These are phyloP conservation scores for Camelina laxa DNA, from an alignment of 345 rosid genomes.

Conservation along the genomic window DNA sequence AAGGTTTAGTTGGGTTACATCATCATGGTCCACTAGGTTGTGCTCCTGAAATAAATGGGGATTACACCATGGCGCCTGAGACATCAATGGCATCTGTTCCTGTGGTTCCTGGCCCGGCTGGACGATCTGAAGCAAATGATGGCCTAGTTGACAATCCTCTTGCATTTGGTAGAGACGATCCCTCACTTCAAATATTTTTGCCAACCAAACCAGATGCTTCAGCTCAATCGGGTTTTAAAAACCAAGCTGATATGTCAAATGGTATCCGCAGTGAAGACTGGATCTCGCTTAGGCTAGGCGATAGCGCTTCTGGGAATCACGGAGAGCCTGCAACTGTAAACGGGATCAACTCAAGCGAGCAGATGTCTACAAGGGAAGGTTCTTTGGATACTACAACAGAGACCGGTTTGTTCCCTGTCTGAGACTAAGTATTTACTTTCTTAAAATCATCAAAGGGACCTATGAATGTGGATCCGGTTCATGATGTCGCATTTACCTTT, in stretches of 20 bases:
- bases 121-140: conserved; percentile 58
- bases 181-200: conserved; percentile 91
- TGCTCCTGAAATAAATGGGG: conserved; percentile 66
- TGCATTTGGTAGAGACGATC: conserved; percentile 81
- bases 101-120: conserved; percentile 58
- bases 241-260: conserved; percentile 71
- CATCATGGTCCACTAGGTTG: conserved; percentile 59
- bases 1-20: conserved; percentile 64
- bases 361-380: conserved; percentile 54
- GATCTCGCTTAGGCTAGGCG: conserved; percentile 96
- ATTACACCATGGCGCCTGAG: conserved; percentile 64
- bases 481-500: conserved; percentile 24
- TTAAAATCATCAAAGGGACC: conserved; percentile 12
- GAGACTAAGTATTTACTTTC: conserved; percentile 19
- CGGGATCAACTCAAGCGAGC: conserved; percentile 62
- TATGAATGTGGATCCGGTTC: conserved; percentile 19
- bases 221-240: conserved; percentile 61
- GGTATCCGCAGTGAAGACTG: conserved; percentile 81
- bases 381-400: conserved; percentile 65
- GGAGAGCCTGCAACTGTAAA: conserved; percentile 55
- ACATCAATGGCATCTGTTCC: conserved; percentile 52
- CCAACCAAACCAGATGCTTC: conserved; percentile 77
- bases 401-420: conserved; percentile 71
- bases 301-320: conserved; percentile 57
- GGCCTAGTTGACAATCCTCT: conserved; percentile 85